Conservation (phyloP, 352 stramenopile species). For the Aphanomyces invadans region DNA sequence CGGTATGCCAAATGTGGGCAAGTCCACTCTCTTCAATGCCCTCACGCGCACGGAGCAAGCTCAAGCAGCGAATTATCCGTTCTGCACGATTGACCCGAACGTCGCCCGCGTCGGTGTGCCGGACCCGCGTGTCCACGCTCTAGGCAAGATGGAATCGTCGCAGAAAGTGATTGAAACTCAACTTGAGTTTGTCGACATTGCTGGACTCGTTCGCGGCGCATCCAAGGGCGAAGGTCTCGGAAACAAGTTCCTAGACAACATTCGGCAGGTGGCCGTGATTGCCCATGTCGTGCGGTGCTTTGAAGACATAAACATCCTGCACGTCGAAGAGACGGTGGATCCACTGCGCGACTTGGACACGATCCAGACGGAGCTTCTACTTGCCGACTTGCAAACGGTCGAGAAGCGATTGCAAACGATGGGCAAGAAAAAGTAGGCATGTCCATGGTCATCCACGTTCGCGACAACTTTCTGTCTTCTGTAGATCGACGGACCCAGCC, state of each 20-base stretch:
- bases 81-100: constrained; percentile 87
- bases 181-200: constrained; percentile 85
- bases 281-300: constrained; percentile 95
- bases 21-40: constrained; percentile 85
- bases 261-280: constrained; percentile 77
- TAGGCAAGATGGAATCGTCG: constrained; percentile 67
- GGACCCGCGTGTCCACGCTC: constrained; percentile 47
- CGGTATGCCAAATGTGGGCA: constrained; percentile 84
- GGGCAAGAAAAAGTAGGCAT: constrained; percentile 61
- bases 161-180: constrained; percentile 70
- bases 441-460: constrained; percentile 1
- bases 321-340: constrained; percentile 94
- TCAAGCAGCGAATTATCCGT: constrained; percentile 82
- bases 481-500: constrained; percentile 47
- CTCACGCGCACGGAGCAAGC: constrained; percentile 79
- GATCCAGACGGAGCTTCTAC: constrained; percentile 96
- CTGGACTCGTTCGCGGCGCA: constrained; percentile 70
- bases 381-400: constrained; percentile 82
- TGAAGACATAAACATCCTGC: constrained; percentile 96
- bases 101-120: constrained; percentile 66
- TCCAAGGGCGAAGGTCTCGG: constrained; percentile 74
- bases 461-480: constrained; percentile 2
- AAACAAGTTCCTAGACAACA: constrained; percentile 86
- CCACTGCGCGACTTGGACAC: constrained; percentile 95
- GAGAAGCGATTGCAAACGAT: constrained; percentile 55